Conservation (phyloP, 192 early-diverging fungal genomes). For the Mortierella antarctica region DNA sequence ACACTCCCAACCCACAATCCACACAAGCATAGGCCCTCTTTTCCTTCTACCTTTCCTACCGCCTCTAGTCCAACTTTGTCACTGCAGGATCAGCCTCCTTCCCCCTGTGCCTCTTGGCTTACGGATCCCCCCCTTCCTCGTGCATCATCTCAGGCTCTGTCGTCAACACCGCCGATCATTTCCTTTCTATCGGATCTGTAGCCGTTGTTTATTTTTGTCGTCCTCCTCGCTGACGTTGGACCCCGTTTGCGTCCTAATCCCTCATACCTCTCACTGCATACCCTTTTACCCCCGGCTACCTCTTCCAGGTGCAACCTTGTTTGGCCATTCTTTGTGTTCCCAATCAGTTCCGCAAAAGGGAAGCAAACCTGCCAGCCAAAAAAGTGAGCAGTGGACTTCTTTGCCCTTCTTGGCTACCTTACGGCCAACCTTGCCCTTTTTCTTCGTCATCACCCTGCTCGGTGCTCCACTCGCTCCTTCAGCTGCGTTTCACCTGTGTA, state of each 20-base stretch:
- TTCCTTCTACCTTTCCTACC: too few species aligned
- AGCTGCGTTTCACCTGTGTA: neutral
- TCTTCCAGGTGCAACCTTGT: conserved; percentile 12
- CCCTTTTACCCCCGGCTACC: neutral
- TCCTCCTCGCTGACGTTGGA: neutral
- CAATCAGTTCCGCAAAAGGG: conserved; percentile 53
- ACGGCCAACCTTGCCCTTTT: conserved; percentile 6
- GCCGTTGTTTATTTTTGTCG: neutral
- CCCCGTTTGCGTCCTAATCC: neutral
- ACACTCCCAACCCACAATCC: too few species aligned
- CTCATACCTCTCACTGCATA: neutral
- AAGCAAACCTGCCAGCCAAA: conserved; percentile 35
- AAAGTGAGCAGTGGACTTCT: conserved; percentile 9
- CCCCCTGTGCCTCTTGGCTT: too few species aligned
- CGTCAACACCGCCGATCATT: too few species aligned
- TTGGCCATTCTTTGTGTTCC: conserved; percentile 22
- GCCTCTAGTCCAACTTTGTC: too few species aligned
- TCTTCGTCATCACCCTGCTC: neutral
- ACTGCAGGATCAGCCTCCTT: too few species aligned
- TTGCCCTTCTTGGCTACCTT: conserved; percentile 18
- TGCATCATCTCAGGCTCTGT: too few species aligned
- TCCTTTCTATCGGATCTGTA: too few species aligned
- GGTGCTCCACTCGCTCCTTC: neutral
- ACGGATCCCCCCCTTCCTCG: too few species aligned
- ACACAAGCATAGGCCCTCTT: too few species aligned